phyloP scores from a whole-genome alignment of 805 yeast species.

The Lachancea sp. region DNA sequence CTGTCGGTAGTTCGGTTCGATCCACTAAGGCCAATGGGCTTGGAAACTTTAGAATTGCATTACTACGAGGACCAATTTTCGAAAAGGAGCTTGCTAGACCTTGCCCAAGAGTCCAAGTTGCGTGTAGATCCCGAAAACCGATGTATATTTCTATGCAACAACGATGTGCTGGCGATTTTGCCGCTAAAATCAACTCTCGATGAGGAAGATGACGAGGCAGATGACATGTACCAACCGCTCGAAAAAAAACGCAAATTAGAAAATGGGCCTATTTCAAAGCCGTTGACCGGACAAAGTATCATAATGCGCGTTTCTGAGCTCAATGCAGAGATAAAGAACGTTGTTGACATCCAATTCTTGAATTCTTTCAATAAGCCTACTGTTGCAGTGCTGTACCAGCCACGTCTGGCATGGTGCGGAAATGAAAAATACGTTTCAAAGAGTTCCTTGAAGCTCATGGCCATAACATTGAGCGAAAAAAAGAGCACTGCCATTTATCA shows the following conservation, averaged over 20 bases:
- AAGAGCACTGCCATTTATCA: constrained; percentile 59
- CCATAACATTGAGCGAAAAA: constrained; percentile 49
- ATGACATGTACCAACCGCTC: constrained; percentile 12
- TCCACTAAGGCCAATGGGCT: constrained; percentile 35
- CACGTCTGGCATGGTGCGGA: constrained; percentile 73
- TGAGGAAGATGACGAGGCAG: constrained; percentile 25
- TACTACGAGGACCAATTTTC: constrained; percentile 70
- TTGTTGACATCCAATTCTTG: constrained; percentile 67
- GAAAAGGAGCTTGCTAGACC: constrained; percentile 36
- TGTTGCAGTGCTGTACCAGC: constrained; percentile 55
- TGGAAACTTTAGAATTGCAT: constrained; percentile 77
- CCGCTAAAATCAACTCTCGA: constrained; percentile 50
- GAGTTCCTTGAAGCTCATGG: constrained; percentile 20
- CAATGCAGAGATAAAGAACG: constrained; percentile 49
- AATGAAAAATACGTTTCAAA: constrained; percentile 16
- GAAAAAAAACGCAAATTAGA: constrained; percentile 5
- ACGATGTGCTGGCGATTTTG: constrained; percentile 63
- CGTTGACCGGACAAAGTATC: constrained; percentile 38
- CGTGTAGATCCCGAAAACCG: constrained; percentile 56
- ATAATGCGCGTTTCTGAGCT: constrained; percentile 52
- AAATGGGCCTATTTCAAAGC: background rate
- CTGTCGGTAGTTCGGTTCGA: constrained; percentile 74
- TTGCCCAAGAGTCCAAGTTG: constrained; percentile 37
- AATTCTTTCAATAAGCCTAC: constrained; percentile 80
- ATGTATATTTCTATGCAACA: constrained; percentile 53